These are phyloP conservation scores for Prunus mume DNA, from an alignment of 306 rosid genomes.

Conservation along the genomic window DNA sequence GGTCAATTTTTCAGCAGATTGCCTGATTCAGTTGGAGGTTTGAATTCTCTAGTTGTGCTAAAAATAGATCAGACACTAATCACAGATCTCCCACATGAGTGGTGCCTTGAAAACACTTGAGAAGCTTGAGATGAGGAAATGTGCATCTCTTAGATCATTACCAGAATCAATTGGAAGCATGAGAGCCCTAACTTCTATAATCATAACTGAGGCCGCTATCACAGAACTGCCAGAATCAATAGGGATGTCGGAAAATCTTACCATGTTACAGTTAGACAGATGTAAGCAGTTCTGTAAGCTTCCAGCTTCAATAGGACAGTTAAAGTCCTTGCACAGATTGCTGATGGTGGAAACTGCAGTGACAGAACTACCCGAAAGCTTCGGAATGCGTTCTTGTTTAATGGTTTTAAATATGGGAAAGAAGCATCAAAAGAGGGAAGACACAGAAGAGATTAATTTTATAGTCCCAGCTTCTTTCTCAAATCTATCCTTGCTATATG, in stretches of 20 bases:
- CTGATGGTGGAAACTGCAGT: slow-evolving; percentile 47
- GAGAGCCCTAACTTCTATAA: slow-evolving; percentile 38
- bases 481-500: slow-evolving; percentile 37
- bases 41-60: slow-evolving; percentile 44
- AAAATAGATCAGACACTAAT: slow-evolving; percentile 45
- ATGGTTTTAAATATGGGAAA: slow-evolving; percentile 45
- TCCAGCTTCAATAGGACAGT: slow-evolving; percentile 55
- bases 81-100: slow-evolving; percentile 44
- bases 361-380: slow-evolving; percentile 52
- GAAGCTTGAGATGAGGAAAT: too few species aligned
- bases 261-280: slow-evolving; percentile 28
- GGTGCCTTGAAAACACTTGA: slow-evolving; percentile 49
- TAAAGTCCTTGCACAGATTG: slow-evolving; percentile 44
- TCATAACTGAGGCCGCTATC: slow-evolving; percentile 32
- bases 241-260: slow-evolving; percentile 52
- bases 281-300: slow-evolving; percentile 46
- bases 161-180: too few species aligned
- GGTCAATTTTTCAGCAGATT: slow-evolving; percentile 30
- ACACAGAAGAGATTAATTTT: not conserved
- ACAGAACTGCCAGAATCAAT: slow-evolving; percentile 52
- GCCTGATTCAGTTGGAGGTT: slow-evolving; percentile 39
- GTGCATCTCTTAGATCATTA: too few species aligned
- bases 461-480: slow-evolving; percentile 47
- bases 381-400: slow-evolving; percentile 55
- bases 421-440: slow-evolving; percentile 2